Evolutionary conservation across 345 rosid genomes (phyloP), one percentile per base, ranked within the genome.

Genomic region (Trapa bicornis): DNA sequence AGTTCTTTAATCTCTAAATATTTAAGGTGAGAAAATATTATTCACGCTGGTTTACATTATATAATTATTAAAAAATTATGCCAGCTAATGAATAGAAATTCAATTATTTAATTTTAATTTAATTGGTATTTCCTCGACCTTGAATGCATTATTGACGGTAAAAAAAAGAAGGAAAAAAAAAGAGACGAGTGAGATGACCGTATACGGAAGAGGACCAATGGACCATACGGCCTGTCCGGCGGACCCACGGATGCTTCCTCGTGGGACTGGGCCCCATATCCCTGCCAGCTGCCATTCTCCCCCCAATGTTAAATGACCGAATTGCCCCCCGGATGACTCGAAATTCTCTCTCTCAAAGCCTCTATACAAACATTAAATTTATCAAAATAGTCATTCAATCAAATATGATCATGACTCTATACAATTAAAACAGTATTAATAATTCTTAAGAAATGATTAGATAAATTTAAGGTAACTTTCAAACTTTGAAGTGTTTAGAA

Each of bases 171-270:
- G 11, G 48, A 45, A 13, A 45, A 12, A 6, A 12, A 45, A 13
- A 45, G 48, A 45, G 48, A 6, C 0, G 43, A 41, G 43, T 15
- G 52, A 13, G 41, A 13, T 45, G 79, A 69, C 86, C 86, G 92
- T 87, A 85, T 85, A 87, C 87, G 92, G 89, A 84, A 84, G 84
- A 83, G 87, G 92, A 85, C 89, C 84, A 84, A 83, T 81, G 87
- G 92, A 85, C 89, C 84, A 83, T 76, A 70, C 82, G 89, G 80
- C 69, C 67, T 74, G 85, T 77, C 85, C 85, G 84, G 72, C 77
- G 50, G 60, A 63, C 35, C 68, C 76, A 74, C 74, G 69, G 80
- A 61, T 67, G 22, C 70, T 65, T 38, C 65, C 38, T 37, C 47
- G 80, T 65, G 65, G 2, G 4, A 3, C 14, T 62, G 81, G 83